Base-by-base conservation (phyloP, 345 rosid genomes). In the Eucalyptus grandis region DNA sequence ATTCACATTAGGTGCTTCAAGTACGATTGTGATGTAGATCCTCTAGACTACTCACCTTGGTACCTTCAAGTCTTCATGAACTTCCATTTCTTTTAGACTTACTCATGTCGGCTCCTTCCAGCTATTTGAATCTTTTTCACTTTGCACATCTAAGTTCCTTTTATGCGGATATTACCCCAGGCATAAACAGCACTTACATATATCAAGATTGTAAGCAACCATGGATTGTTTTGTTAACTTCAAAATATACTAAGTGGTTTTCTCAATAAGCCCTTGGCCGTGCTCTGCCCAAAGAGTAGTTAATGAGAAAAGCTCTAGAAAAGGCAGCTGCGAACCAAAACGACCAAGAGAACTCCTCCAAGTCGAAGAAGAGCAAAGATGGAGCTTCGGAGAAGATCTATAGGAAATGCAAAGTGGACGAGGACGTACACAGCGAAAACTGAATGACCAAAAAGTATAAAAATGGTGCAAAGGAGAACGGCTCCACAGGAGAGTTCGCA, bases 271-370 rank as follows among this genome's bases (percentile, higher is more conserved):
- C 31, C 31, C 16, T 60, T 60, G 62, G 62, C 30, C 3, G 14
- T 56, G 62, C 62, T 56, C 30, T 26, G 62, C 30, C 62, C 62
- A 56, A 24, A 56, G 62, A 24, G 3, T 10, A 56, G 30, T 56
- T 26, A 56, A 24, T 56, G 30, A 72, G 30, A 96, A 95, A 89
- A 92, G 58, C 58, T 53, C 37, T 30, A n/a, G 77, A 65, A 31
- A 65, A n/a, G 77, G 16, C 77, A n/a, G 9, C 17, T 15, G 77
- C 16, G 11, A 65, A 65, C 77, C 37, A n/a, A 65, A 31, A 65
- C 21, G 77, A 65, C 77, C 77, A 82, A 82, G 86, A 82, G 86
- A 43, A 40, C 47, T 40, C 46, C 46, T 37, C n/a, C 47, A 40
- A 82, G 30, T 40, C 14, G 86, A 82, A 82, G 49, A 82, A 82